Evolutionary conservation across 106 monocot genomes (phyloP), one percentile per base, ranked within the genome.

Genomic region (Dactylorhiza incarnata): DNA sequence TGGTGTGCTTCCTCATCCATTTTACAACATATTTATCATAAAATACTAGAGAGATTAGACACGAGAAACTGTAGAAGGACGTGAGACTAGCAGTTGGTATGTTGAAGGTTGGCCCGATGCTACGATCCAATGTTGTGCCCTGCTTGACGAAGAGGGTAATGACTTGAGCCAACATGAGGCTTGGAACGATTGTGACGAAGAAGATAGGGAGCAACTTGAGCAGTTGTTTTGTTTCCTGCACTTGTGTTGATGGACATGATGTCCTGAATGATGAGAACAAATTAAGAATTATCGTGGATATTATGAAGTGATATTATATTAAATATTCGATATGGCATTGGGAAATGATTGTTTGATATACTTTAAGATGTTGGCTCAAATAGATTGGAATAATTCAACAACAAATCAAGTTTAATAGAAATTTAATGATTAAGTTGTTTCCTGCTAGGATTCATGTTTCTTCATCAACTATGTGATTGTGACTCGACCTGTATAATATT

Each of bases 141-240:
- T 86, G 86, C 62, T 86, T 86, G 68, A 86, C 46, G 78, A 86
- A 86, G 52, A 86, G 80, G 26, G 86, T 86, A 0, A 16, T 5
- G 6, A 71, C 48, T 48, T 78, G 78, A 7, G 78, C 72, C 13
- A 14, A 23, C 56, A 78, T 26, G 2, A 58, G 20, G 17, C 77
- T 78, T 5, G 78, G 78, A 9, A 78, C 48, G 71, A 78, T 59
- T 14, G 78, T 72, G 1, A 44, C 25, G 13, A 72, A 2, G 6
- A 78, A 47, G 14, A 78, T 17, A 5, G 77, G 77, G 7, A 78
- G 52, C 77, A 78, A 58, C 19, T 72, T 78, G 2, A 78, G 19
- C 6, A 78, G 46, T 45, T 78, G 78, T 45, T 78, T 78, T 3
- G 78, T 72, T 61, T 78, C 78, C 59, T 78, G 72, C 23, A 78